These are phyloP conservation scores for Erodium moschatum DNA, from an alignment of 441 rosid genomes.

Conservation along the genomic window DNA sequence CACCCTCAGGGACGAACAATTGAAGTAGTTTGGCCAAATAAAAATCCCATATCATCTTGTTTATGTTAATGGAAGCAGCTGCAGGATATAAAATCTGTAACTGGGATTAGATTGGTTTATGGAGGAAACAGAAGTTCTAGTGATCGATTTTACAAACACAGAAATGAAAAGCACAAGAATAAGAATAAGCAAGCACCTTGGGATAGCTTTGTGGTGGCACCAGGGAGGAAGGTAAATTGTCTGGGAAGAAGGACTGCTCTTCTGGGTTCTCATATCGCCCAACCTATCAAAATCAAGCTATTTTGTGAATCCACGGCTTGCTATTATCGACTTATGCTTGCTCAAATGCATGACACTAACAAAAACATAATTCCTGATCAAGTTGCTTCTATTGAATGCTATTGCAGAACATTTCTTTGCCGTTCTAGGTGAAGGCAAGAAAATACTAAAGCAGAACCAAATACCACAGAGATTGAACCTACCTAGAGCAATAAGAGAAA, in stretches of 20 bases:
- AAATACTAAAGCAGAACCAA: too few species aligned
- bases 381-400: too few species aligned
- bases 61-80: constrained; percentile 52
- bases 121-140: background rate
- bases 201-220: constrained; percentile 36
- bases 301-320: too few species aligned
- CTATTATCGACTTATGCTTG: too few species aligned
- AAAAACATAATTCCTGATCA: background rate
- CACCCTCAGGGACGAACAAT: constrained; percentile 48
- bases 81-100: constrained; percentile 51
- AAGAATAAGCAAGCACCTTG: background rate
- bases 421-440: too few species aligned
- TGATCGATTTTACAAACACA: background rate
- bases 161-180: too few species aligned
- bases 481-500: too few species aligned
- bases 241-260: constrained; percentile 77
- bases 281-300: constrained; percentile 20
- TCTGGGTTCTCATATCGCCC: constrained; percentile 72
- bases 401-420: too few species aligned
- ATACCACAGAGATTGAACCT: too few species aligned
- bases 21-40: constrained; percentile 64
- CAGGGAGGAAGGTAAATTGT: constrained; percentile 35
- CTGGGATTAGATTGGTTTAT: background rate
- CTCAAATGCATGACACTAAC: background rate
- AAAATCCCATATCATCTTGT: constrained; percentile 51